phyloP scores from a whole-genome alignment of 2,329 filamentous ascomycete genomes.

The Pseudogymnoascus sp. region DNA sequence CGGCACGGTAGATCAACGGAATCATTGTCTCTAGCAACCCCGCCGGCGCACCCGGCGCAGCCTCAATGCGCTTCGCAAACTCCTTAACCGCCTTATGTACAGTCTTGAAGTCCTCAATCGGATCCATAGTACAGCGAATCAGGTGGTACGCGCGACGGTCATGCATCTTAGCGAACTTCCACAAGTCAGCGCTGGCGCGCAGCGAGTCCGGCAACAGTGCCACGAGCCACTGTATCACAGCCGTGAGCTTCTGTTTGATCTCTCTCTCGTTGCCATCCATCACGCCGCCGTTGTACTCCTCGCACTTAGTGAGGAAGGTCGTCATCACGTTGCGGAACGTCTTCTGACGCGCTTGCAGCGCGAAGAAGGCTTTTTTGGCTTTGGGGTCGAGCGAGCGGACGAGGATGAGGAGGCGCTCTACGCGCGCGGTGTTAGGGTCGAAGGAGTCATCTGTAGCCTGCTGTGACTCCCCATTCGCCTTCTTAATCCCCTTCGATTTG shows the following conservation, averaged over 20 bases:
- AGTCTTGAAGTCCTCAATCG: conserved; percentile 85
- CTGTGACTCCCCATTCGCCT: conserved; percentile 49
- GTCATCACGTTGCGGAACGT: conserved; percentile 64
- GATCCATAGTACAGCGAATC: conserved; percentile 73
- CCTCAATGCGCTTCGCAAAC: conserved; percentile 70
- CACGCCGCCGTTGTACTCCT: conserved; percentile 81
- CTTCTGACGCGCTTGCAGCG: conserved; percentile 70
- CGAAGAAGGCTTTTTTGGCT: conserved; percentile 81
- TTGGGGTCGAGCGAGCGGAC: conserved; percentile 68
- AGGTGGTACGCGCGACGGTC: conserved; percentile 86
- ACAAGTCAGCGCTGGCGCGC: conserved; percentile 66
- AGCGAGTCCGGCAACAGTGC: conserved; percentile 67
- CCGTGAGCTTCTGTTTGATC: conserved; percentile 60
- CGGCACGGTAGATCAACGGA: conserved; percentile 73
- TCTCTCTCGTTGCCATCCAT: conserved; percentile 62
- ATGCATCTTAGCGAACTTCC: conserved; percentile 84
- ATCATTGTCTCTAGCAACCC: conserved; percentile 68
- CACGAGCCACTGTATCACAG: conserved; percentile 63
- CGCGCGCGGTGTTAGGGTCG: conserved; percentile 68
- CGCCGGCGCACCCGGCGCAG: conserved; percentile 47
- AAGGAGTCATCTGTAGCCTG: conserved; percentile 35
- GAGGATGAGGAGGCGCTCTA: conserved; percentile 75
- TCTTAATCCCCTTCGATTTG: conserved; percentile 53
- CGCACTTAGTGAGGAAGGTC: conserved; percentile 74
- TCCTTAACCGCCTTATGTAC: conserved; percentile 87